Evolutionary conservation across 768 basidiomycete species (phyloP), one percentile per base, ranked within the genome.

Genomic region (Lactarius sp.): DNA sequence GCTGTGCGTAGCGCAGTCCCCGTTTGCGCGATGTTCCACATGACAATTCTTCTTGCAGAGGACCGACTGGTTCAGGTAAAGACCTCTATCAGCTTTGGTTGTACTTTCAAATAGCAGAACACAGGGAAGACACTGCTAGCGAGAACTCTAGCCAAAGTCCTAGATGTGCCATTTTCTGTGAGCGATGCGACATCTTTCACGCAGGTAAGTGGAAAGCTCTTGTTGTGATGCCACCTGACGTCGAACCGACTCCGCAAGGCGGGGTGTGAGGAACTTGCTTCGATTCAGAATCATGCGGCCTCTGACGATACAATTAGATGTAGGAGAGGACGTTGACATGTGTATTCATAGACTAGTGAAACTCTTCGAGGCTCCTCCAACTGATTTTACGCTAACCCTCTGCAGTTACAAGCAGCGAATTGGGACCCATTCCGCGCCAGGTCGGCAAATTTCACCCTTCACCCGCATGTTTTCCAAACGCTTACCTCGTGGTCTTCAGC

Each of bases 321-420:
- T 98, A 52, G 95, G 95, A 67, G 96, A 97, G 71, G 96, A 98
- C 71, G 95, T 97, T 8, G 96, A 98, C 65, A 88, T 88, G 79
- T 87, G 90, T 50, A 84, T 98, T 31, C 87, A 93, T 62, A 81
- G 96, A 62, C 76, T 98, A 70, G 91, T 88, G 68, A 73, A 80
- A 67, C 22, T 49, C 33, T n/a, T 33, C 8, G 57, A 12, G 55
- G 20, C n/a, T 22, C n/a, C 39, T 70, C 33, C 42, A 39, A 41
- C 18, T 10, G 14, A 37, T 4, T 34, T 33, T 47, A 2, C 47
- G n/a, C 60, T 68, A 42, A 68, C 51, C 34, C 14, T 37, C 36
- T 41, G 5, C 66, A 92, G 90, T 76, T 97, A 7, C 93, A 94
- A 81, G 90, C 91, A 33, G 90, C 95, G 8, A 87, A 92, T 62